A percentile compares a stretch with the other conserved stretches of the same genome.
These are phyloP conservation scores for Sarocladium strictum DNA, from an alignment of 2,329 filamentous ascomycete species.

Conservation along the genomic window DNA sequence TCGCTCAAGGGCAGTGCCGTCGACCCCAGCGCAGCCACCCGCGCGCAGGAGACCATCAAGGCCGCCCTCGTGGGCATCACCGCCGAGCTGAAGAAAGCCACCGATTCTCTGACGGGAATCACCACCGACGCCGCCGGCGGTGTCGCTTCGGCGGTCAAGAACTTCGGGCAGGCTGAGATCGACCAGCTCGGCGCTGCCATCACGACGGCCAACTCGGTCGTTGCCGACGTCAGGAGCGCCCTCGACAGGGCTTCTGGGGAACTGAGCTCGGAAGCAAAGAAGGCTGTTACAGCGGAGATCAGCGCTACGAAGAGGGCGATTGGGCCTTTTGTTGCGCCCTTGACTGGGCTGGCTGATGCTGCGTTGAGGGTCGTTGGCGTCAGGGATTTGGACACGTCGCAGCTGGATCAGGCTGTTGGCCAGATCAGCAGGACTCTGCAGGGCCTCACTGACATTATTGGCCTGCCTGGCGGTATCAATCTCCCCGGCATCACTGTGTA, in stretches of 20 bases:
- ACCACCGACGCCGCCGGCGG: conserved; percentile 8
- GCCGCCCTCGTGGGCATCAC: conserved; percentile 6
- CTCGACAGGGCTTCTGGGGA: neutral
- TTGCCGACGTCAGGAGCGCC: neutral
- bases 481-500: neutral
- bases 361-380: neutral
- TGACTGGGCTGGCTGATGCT: neutral
- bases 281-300: neutral
- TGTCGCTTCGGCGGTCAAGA: neutral
- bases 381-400: neutral
- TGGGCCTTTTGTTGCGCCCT: neutral
- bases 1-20: neutral
- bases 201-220: neutral
- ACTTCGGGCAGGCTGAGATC: conserved; percentile 8
- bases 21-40: neutral
- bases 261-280: neutral
- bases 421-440: neutral
- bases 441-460: neutral
- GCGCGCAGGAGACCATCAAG: neutral
- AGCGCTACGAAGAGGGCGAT: neutral
- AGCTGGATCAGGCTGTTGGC: neutral
- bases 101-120: neutral
- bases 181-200: neutral
- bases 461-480: neutral
- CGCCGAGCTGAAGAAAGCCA: conserved; percentile 3